These are phyloP conservation scores for Saccharomyces hybrid DNA, from an alignment of 1,139 yeast species.

Conservation along the genomic window DNA sequence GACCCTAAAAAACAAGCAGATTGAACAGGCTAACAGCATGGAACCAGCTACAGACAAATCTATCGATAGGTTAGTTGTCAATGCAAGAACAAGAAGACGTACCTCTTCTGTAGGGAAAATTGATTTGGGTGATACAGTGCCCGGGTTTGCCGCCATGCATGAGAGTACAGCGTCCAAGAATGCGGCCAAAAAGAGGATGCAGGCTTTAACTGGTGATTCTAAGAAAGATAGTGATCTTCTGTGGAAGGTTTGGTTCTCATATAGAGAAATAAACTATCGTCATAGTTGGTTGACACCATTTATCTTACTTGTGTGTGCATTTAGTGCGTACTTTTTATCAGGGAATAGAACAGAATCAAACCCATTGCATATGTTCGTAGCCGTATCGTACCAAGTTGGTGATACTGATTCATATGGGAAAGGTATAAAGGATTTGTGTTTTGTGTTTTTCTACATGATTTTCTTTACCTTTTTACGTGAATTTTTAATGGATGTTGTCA, in stretches of 20 bases:
- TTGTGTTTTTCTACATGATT: slow-evolving; percentile 72
- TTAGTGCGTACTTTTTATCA: slow-evolving; percentile 40
- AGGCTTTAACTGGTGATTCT: slow-evolving; percentile 16
- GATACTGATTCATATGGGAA: slow-evolving; percentile 56
- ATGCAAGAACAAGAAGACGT: slow-evolving; percentile 22
- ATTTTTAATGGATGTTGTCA: slow-evolving; percentile 74
- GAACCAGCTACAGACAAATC: not conserved
- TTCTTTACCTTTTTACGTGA: slow-evolving; percentile 89
- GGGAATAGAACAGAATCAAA: slow-evolving; percentile 51
- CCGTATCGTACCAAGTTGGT: slow-evolving; percentile 57
- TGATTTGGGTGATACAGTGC: slow-evolving; percentile 30
- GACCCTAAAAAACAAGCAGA: not conserved
- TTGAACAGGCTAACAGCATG: not conserved
- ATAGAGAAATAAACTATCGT: slow-evolving; percentile 55
- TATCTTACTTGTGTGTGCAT: slow-evolving; percentile 37
- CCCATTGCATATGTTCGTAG: slow-evolving; percentile 56
- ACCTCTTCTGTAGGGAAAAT: slow-evolving; percentile 31
- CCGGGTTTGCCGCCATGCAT: slow-evolving; percentile 24
- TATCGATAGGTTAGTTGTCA: not conserved
- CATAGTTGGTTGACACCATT: slow-evolving; percentile 79
- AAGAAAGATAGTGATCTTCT: slow-evolving; percentile 18
- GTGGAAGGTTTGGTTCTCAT: slow-evolving; percentile 46
- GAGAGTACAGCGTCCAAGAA: slow-evolving; percentile 17
- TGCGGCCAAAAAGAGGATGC: slow-evolving; percentile 19
- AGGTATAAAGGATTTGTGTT: slow-evolving; percentile 75